A percentile compares a stretch with the other conserved stretches of the same genome.
These are phyloP conservation scores for Aspergillus neoniger DNA, from an alignment of 2,329 filamentous ascomycete species.

Conservation along the genomic window DNA sequence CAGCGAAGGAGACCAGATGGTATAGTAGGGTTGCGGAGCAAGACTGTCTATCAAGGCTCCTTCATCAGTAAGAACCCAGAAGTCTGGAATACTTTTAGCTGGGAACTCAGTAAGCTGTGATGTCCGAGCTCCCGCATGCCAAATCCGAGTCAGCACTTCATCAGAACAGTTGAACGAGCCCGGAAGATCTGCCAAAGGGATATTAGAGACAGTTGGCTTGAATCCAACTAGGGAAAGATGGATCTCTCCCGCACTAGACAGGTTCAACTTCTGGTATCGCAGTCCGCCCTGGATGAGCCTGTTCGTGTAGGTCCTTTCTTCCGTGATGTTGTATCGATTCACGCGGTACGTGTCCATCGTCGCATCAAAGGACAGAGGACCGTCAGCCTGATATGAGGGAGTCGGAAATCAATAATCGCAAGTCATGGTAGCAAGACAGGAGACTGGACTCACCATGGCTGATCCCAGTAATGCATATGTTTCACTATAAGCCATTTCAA, in stretches of 20 bases:
- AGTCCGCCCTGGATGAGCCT: slow-evolving; percentile 42
- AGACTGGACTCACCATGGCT: slow-evolving; percentile 11
- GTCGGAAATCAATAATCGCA: no score
- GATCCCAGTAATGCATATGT: slow-evolving; percentile 11
- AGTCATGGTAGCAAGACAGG: not conserved
- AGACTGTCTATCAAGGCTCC: slow-evolving; percentile 17
- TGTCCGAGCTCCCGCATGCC: slow-evolving; percentile 18
- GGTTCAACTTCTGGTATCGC: slow-evolving; percentile 42
- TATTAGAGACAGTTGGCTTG: slow-evolving; percentile 23
- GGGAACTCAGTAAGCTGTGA: slow-evolving; percentile 18
- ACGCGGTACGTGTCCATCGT: slow-evolving; percentile 43
- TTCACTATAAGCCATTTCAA: slow-evolving; percentile 21
- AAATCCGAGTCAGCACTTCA: slow-evolving; percentile 13
- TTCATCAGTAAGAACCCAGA: slow-evolving; percentile 18
- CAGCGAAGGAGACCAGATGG: slow-evolving; percentile 7
- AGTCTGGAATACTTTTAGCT: slow-evolving; percentile 12
- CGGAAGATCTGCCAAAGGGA: slow-evolving; percentile 7
- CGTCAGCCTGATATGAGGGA: slow-evolving; percentile 16
- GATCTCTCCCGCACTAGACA: slow-evolving; percentile 33
- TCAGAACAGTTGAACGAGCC: slow-evolving; percentile 20
- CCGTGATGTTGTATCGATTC: slow-evolving; percentile 38
- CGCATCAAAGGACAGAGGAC: slow-evolving; percentile 37
- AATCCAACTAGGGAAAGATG: slow-evolving; percentile 32
- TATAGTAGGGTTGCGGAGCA: slow-evolving; percentile 14
- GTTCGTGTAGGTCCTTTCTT: slow-evolving; percentile 26